Evolutionary conservation across 495 filamentous ascomycete species (phyloP), one percentile per base, ranked within the genome.

Genomic region (Terfezia claveryi): DNA sequence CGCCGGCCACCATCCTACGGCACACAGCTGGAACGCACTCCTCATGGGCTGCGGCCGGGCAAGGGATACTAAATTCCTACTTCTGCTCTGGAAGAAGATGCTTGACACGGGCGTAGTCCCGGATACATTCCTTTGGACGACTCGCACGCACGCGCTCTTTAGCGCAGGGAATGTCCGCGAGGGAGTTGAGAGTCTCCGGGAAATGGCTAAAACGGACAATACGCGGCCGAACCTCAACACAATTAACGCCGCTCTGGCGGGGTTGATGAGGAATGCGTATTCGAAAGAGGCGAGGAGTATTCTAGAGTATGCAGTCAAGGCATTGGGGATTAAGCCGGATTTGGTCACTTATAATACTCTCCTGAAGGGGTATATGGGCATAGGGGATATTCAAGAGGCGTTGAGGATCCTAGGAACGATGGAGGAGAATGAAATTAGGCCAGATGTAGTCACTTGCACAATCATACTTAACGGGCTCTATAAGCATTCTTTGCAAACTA

Each of bases 261-360:
- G 71, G 7, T 62, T 87, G 1, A 59, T 71, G 0, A 62, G 67
- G 9, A 64, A 72, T 38, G 50, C 71, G 27, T 68, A 68, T 27
- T 53, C 58, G 36, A 63, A 70, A 7, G 62, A 68, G 17, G 72
- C 74, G 49, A 57, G 68, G 10, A 65, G 69, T 10, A 66, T 86
- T 5, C 67, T 87, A 9, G 41, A 46, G 14, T 46, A 14, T 46
- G 54, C 57, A 10, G 84, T 80, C 77, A 81, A 80, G 0, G 62
- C 61, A 8, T 75, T 80, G 46, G 71, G 69, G 32, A 74, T 88
- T 50, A 53, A 69, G 37, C 78, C 79, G 16, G 75, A 84, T 61
- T 65, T 73, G 37, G 67, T 68, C 54, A 85, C 83, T 11, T 87
- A 77, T 69, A 88, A 87, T 67, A 78, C 72, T 4, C 70, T 85